Evolutionary conservation across 768 basidiomycete species (phyloP).

Genomic region (Lepiota venenata): DNA sequence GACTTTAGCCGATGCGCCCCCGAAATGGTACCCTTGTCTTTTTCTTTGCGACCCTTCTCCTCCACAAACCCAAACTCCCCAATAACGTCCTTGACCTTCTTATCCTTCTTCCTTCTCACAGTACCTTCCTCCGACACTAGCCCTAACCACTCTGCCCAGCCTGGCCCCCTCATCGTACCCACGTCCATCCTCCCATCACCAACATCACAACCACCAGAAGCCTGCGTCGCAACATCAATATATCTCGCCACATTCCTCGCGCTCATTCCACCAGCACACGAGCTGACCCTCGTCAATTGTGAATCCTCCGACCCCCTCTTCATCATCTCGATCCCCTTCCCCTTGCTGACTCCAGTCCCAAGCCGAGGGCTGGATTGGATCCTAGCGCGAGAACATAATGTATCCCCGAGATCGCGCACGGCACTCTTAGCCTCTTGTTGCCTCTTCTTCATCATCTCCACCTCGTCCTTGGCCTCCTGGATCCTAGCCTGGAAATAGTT

Average conservation of each 20-base stretch:
- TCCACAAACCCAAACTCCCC: conserved; percentile 6
- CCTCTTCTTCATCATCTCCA: conserved; percentile 42
- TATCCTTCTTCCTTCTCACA: conserved; percentile 37
- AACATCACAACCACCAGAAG: background rate
- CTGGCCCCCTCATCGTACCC: background rate
- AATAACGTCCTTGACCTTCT: conserved; percentile 27
- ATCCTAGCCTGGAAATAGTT: conserved; percentile 50
- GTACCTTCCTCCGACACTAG: conserved; percentile 9
- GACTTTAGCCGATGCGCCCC: conserved; percentile 52
- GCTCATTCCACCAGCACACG: background rate
- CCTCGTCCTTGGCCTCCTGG: conserved; percentile 46
- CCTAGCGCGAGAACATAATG: background rate
- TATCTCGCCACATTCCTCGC: background rate
- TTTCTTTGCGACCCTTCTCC: conserved; percentile 16
- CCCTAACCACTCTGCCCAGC: conserved; percentile 10
- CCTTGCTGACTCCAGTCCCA: background rate
- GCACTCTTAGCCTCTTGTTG: background rate
- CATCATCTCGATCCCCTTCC: background rate
- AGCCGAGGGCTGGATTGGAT: too few relatives aligned
- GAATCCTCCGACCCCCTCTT: conserved; percentile 10
- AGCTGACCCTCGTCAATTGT: conserved; percentile 7
- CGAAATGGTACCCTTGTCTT: conserved; percentile 25
- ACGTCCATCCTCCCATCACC: background rate
- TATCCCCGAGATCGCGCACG: conserved; percentile 8
- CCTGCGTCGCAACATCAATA: conserved; percentile 2